Conservation (phyloP, 208 protist species). For the Angomonas deanei region DNA sequence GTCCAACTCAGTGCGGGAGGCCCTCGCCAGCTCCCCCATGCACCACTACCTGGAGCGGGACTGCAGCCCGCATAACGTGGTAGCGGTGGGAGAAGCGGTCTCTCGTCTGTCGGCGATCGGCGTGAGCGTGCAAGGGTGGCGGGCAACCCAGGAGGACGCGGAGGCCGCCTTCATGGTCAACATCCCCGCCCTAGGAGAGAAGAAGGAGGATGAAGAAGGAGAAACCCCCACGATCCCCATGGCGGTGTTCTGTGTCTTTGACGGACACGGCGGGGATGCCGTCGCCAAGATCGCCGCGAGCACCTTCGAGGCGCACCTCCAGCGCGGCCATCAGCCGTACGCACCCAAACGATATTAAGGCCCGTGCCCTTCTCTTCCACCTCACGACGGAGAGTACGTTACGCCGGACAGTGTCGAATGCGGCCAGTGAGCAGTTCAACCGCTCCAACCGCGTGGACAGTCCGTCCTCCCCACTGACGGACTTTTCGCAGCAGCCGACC, state of each 20-base stretch:
- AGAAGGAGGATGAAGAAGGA: not conserved
- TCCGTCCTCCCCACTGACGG: not conserved
- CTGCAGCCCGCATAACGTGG: constrained; percentile 4
- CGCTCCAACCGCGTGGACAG: not conserved
- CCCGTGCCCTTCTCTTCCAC: constrained; percentile 49
- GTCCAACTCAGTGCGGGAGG: not conserved
- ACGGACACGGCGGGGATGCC: constrained; percentile 77
- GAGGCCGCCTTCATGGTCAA: constrained; percentile 58
- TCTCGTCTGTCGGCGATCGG: constrained; percentile 37
- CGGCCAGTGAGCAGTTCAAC: not conserved
- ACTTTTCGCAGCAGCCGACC: not conserved
- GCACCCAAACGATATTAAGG: constrained; percentile 14
- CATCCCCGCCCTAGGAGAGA: constrained; percentile 30
- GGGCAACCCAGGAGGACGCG: constrained; percentile 73
- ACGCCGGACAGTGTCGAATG: not conserved
- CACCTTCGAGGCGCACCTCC: constrained; percentile 58
- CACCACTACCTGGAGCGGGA: constrained; percentile 17
- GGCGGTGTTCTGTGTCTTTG: constrained; percentile 79
- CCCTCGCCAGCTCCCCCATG: constrained; percentile 11
- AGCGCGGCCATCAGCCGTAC: constrained; percentile 27
- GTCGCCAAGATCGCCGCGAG: constrained; percentile 60
- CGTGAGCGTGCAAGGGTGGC: constrained; percentile 74
- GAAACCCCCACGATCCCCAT: constrained; percentile 34
- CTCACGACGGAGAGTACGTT: constrained; percentile 33
- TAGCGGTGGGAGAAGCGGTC: constrained; percentile 44